A percentile compares a stretch with the other conserved stretches of the same genome.
Conservation (phyloP, 139 green algal genomes). For the Chlorella sp. region DNA sequence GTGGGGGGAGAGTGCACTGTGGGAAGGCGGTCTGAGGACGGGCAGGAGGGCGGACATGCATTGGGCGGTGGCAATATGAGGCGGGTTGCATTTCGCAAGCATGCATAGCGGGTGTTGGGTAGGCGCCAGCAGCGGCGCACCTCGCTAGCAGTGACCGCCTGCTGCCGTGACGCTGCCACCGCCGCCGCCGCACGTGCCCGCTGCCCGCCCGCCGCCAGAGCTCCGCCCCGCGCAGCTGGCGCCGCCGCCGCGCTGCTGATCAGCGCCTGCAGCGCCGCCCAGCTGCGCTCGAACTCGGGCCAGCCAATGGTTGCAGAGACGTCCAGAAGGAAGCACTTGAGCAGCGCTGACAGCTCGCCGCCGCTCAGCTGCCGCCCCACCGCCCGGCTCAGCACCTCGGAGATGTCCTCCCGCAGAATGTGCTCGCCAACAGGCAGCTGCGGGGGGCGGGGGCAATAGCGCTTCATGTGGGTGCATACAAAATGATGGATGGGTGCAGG, state of each 20-base stretch:
- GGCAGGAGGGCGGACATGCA: no score
- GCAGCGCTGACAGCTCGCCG: neutral
- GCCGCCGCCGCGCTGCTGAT: no score
- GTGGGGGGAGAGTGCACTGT: neutral
- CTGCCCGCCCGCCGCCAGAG: no score
- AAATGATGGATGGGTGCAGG: neutral
- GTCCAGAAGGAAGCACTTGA: slow-evolving; percentile 26
- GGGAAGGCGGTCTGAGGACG: neutral
- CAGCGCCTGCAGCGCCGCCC: slow-evolving; percentile 14
- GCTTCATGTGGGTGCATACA: neutral
- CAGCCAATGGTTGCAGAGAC: neutral
- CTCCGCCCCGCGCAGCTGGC: neutral
- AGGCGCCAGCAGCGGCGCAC: neutral
- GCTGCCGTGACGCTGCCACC: neutral
- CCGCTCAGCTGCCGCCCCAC: neutral
- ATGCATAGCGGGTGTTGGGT: neutral
- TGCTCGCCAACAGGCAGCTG: neutral
- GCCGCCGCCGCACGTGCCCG: neutral
- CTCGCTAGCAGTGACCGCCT: neutral
- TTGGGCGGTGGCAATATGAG: no score
- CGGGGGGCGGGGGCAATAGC: neutral
- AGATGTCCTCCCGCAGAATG: slow-evolving; percentile 32
- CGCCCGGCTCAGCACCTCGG: neutral
- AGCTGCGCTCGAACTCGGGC: slow-evolving; percentile 23
- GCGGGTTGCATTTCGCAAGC: neutral